A percentile compares a stretch with the other conserved stretches of the same genome.
Conservation (phyloP, 1,284 basidiomycete species). For the Afroboletus lepidellus region DNA sequence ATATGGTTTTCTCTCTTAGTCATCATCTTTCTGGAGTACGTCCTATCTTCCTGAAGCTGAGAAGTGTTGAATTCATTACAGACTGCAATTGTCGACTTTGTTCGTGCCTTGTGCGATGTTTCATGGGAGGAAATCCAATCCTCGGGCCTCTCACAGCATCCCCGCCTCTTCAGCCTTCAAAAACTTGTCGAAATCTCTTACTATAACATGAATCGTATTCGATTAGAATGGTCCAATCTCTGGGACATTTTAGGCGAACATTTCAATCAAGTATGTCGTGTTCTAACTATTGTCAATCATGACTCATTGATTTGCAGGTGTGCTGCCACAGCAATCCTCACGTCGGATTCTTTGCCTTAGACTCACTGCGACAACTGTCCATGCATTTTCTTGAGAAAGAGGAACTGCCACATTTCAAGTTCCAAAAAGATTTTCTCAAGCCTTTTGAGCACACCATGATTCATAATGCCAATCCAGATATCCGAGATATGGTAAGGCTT, state of each 20-base stretch:
- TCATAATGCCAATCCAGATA: slow-evolving; percentile 92
- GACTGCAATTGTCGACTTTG: slow-evolving; percentile 98
- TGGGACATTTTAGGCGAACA: slow-evolving; percentile 99
- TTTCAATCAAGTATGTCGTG: slow-evolving; percentile 83
- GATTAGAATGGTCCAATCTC: slow-evolving; percentile 97
- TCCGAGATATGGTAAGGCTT: slow-evolving; percentile 87
- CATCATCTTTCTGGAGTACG: slow-evolving; percentile 91
- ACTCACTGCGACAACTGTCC: slow-evolving; percentile 95
- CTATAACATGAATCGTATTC: slow-evolving; percentile 99
- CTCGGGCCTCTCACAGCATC: slow-evolving; percentile 89
- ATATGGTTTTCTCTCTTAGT: slow-evolving; percentile 98
- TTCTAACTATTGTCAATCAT: not conserved
- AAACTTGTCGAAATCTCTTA: slow-evolving; percentile 99
- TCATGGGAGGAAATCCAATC: slow-evolving; percentile 99
- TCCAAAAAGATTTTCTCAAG: slow-evolving; percentile 98
- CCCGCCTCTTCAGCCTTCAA: slow-evolving; percentile 95
- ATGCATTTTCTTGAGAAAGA: slow-evolving; percentile 99
- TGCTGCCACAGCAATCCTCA: slow-evolving; percentile 98
- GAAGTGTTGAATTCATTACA: slow-evolving; percentile 33
- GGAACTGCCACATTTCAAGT: slow-evolving; percentile 97
- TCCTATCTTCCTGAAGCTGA: slow-evolving; percentile 16
- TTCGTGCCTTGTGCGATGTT: slow-evolving; percentile 92
- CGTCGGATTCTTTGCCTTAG: slow-evolving; percentile 95
- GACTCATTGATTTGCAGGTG: slow-evolving; percentile 53
- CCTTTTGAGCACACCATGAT: slow-evolving; percentile 99